Conservation (phyloP, 208 protist genomes). For the Wallacemonas rigidus region DNA sequence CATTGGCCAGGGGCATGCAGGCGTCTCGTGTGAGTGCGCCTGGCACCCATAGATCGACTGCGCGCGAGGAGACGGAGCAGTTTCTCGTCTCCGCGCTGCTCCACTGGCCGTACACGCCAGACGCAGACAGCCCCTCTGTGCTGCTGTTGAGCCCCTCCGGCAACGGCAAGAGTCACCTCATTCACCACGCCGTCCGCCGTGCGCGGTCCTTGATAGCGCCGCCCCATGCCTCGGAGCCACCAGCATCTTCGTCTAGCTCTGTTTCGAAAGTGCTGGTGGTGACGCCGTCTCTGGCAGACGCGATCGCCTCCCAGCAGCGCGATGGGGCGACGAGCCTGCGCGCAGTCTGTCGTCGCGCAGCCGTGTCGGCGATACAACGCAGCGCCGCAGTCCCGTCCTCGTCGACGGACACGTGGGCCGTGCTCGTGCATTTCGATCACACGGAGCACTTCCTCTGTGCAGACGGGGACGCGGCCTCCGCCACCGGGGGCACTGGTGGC, state of each 20-base stretch:
- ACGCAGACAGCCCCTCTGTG: slow-evolving; percentile 37
- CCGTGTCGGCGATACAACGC: background rate
- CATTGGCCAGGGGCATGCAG: background rate
- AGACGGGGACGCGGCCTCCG: slow-evolving; percentile 3
- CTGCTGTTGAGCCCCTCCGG: slow-evolving; percentile 57
- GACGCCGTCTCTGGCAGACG: slow-evolving; percentile 30
- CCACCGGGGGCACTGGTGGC: background rate
- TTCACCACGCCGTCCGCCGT: slow-evolving; percentile 18
- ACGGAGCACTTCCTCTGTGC: slow-evolving; percentile 51
- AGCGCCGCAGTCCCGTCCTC: too few species aligned
- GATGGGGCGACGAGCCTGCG: slow-evolving; percentile 58
- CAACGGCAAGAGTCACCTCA: slow-evolving; percentile 69
- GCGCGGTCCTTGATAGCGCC: background rate
- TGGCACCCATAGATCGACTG: background rate
- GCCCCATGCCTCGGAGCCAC: background rate
- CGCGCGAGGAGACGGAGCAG: slow-evolving; percentile 15
- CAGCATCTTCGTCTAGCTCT: background rate
- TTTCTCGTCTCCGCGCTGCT: slow-evolving; percentile 43
- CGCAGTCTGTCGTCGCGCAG: slow-evolving; percentile 34
- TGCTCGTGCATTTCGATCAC: slow-evolving; percentile 72
- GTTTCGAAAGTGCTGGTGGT: slow-evolving; percentile 25
- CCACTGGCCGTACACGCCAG: slow-evolving; percentile 48
- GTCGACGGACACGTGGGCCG: slow-evolving; percentile 1
- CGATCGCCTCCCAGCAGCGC: slow-evolving; percentile 30
- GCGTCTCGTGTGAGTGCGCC: background rate